These are phyloP conservation scores for Lycium barbarum DNA, from an alignment of 257 asterid genomes.

Conservation along the genomic window DNA sequence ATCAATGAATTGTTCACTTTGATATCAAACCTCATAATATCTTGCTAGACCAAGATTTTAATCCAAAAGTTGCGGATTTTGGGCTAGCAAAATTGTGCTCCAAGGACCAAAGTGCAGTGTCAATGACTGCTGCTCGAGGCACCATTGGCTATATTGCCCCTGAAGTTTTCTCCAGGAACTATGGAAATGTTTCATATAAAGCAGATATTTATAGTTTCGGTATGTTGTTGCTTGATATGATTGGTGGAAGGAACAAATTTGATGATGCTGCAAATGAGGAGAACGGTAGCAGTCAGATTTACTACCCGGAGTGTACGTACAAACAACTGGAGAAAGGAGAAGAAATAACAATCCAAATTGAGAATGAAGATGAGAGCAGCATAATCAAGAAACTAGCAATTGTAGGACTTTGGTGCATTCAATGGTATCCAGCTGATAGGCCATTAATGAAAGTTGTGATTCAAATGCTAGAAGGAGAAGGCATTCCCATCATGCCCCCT, in stretches of 20 bases:
- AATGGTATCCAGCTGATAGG: slow-evolving; percentile 79
- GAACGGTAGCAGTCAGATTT: slow-evolving; percentile 48
- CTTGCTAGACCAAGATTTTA: slow-evolving; percentile 63
- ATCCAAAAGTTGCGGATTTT: slow-evolving; percentile 77
- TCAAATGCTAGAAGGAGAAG: slow-evolving; percentile 72
- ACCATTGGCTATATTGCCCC: slow-evolving; percentile 84
- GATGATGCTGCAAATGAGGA: slow-evolving; percentile 26
- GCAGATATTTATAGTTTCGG: slow-evolving; percentile 78
- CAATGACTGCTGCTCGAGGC: slow-evolving; percentile 79
- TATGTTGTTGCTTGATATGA: slow-evolving; percentile 76
- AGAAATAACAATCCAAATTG: slow-evolving; percentile 59
- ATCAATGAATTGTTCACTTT: slow-evolving; percentile 73
- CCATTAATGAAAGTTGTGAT: slow-evolving; percentile 76
- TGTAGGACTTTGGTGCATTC: slow-evolving; percentile 82
- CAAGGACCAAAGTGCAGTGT: slow-evolving; percentile 62
- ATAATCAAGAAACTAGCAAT: slow-evolving; percentile 65
- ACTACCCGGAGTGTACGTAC: slow-evolving; percentile 83
- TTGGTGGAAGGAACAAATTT: slow-evolving; percentile 61
- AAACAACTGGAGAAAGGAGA: slow-evolving; percentile 73
- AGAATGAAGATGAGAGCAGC: slow-evolving; percentile 50
- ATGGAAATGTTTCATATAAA: slow-evolving; percentile 68
- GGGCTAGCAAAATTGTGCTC: slow-evolving; percentile 75
- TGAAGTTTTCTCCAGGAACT: slow-evolving; percentile 79
- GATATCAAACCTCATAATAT: slow-evolving; percentile 77
- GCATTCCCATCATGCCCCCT: slow-evolving; percentile 69